These are phyloP conservation scores for Amphirosellinia nigrospora DNA, from an alignment of 495 filamentous ascomycete genomes.

Conservation along the genomic window DNA sequence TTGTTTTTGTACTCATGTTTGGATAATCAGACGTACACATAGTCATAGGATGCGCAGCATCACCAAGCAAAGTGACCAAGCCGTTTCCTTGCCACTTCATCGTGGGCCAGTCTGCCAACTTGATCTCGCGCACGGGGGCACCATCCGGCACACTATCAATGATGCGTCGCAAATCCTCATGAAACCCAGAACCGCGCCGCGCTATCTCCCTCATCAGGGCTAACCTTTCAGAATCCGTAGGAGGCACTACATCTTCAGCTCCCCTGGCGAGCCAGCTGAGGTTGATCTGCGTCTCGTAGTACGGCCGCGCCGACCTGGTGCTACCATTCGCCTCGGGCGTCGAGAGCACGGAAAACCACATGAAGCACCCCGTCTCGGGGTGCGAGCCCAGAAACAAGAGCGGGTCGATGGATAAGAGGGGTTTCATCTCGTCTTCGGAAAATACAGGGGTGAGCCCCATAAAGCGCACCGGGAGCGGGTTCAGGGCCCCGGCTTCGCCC, in stretches of 20 bases:
- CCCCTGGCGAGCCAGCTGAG: constrained; percentile 50
- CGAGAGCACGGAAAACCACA: constrained; percentile 58
- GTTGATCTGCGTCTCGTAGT: constrained; percentile 46
- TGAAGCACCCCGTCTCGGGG: constrained; percentile 57
- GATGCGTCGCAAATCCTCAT: constrained; percentile 52
- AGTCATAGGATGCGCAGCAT: constrained; percentile 67
- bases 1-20: not conserved
- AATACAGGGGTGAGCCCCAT: not conserved
- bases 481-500: constrained; percentile 45
- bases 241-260: constrained; percentile 43
- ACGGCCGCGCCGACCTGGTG: constrained; percentile 32
- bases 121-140: constrained; percentile 52
- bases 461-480: constrained; percentile 39
- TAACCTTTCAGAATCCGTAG: constrained; percentile 45
- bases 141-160: constrained; percentile 56
- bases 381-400: constrained; percentile 66
- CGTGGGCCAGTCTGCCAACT: constrained; percentile 58
- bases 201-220: constrained; percentile 58
- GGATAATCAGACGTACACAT: constrained; percentile 44
- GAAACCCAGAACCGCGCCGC: constrained; percentile 43
- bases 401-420: constrained; percentile 56
- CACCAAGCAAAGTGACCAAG: constrained; percentile 56
- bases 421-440: not conserved
- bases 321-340: constrained; percentile 53
- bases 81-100: constrained; percentile 47